A percentile compares a stretch with the other conserved stretches of the same genome.
Conservation (phyloP, 371 early-diverging fungal species). For the Mucor saturninus region DNA sequence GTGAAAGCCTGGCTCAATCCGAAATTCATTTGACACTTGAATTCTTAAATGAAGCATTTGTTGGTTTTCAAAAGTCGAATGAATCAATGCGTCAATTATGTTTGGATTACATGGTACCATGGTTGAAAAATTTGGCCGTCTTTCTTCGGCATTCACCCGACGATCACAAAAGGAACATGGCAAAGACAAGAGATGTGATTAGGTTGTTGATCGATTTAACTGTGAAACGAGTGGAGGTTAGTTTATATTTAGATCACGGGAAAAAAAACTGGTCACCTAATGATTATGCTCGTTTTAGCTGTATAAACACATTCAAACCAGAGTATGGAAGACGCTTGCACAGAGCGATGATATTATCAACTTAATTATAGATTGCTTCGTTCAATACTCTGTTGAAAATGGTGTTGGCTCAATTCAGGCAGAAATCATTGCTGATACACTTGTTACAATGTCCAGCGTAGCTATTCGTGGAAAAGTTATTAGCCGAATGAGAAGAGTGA, state of each 20-base stretch:
- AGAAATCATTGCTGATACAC: slow-evolving; percentile 84
- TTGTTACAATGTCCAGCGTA: slow-evolving; percentile 80
- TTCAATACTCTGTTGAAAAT: slow-evolving; percentile 79
- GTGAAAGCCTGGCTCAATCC: slow-evolving; percentile 75
- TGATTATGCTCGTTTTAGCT: slow-evolving; percentile 41
- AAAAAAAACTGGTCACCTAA: background rate
- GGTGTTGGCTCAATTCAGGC: slow-evolving; percentile 81
- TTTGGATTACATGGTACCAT: slow-evolving; percentile 90
- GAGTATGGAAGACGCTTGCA: slow-evolving; percentile 84
- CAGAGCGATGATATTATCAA: slow-evolving; percentile 80
- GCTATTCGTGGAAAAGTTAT: slow-evolving; percentile 86
- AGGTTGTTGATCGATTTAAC: slow-evolving; percentile 81
- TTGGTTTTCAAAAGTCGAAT: slow-evolving; percentile 79
- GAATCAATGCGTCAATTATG: slow-evolving; percentile 77
- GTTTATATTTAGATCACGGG: background rate
- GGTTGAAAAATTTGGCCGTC: slow-evolving; percentile 79
- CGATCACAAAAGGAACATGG: slow-evolving; percentile 54
- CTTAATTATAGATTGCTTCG: slow-evolving; percentile 78
- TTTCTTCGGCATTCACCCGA: slow-evolving; percentile 56
- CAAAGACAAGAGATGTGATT: slow-evolving; percentile 77
- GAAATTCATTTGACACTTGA: slow-evolving; percentile 87
- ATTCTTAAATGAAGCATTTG: slow-evolving; percentile 84
- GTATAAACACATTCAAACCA: slow-evolving; percentile 81
- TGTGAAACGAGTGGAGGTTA: slow-evolving; percentile 73
- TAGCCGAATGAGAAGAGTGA: slow-evolving; percentile 76